Percentiles rank a stretch among this genome's conserved stretches.
phyloP scores from a whole-genome alignment of 1,139 yeast genomes.

The Taphrina deformans region DNA sequence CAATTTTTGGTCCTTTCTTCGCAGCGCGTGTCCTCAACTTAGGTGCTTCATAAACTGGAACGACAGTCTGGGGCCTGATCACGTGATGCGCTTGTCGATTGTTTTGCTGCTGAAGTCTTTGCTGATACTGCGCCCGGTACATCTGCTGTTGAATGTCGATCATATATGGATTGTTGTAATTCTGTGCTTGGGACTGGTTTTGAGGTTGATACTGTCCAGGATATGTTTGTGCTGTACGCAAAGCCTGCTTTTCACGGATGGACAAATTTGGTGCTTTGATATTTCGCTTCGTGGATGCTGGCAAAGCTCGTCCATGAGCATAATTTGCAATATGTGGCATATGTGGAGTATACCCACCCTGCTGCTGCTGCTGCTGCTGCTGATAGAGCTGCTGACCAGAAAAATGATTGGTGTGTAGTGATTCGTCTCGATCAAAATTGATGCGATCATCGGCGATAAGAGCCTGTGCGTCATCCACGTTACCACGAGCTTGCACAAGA shows the following conservation, averaged over 20 bases:
- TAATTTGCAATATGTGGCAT: not conserved
- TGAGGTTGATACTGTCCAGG: slow-evolving; percentile 11
- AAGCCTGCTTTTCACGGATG: slow-evolving; percentile 27
- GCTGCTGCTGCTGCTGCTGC: not conserved
- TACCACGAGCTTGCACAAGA: slow-evolving; percentile 14
- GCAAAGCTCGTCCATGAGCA: not conserved
- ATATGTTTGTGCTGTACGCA: slow-evolving; percentile 22
- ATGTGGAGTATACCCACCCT: not conserved
- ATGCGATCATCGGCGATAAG: slow-evolving; percentile 19
- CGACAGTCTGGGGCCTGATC: not conserved
- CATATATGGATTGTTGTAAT: not conserved
- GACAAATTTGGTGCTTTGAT: slow-evolving; percentile 29
- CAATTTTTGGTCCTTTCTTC: slow-evolving; percentile 18
- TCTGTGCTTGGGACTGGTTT: not conserved
- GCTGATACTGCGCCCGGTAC: slow-evolving; percentile 2
- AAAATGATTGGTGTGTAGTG: not conserved
- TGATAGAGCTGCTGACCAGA: not conserved
- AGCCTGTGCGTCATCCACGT: slow-evolving; percentile 24
- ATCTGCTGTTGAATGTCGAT: not conserved
- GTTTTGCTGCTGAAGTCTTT: not conserved
- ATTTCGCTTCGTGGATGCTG: slow-evolving; percentile 16
- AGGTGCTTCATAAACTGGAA: slow-evolving; percentile 23
- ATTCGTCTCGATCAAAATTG: not conserved
- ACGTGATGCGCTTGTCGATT: not conserved
- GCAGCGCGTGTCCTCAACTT: slow-evolving; percentile 23